Evolutionary conservation across 176 grass and related monocot genomes (phyloP).

Genomic region (Sorghum bicolor): Sorghum_bicolor_NCBIv3 NC_012879.2:90001-90500

Average conservation of each 20-base stretch:
- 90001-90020: constrained; percentile 25
- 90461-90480: constrained; percentile 12
- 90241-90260: constrained; percentile 45
- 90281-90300: constrained; percentile 12
- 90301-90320: constrained; percentile 39
- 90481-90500: constrained; percentile 19
- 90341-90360: constrained; percentile 28
- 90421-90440: constrained; percentile 16
- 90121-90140: constrained; percentile 38
- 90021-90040: constrained; percentile 29
- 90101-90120: constrained; percentile 33
- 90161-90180: constrained; percentile 13
- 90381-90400: constrained; percentile 51
- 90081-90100: constrained; percentile 8
- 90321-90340: constrained; percentile 53
- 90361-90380: constrained; percentile 53
- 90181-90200: background rate
- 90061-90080: constrained; percentile 53
- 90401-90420: constrained; percentile 43
- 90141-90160: constrained; percentile 20
- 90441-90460: constrained; percentile 48
- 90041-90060: background rate
- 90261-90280: constrained; percentile 33
- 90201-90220: constrained; percentile 44
- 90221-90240: constrained; percentile 23